phyloP scores from a whole-genome alignment of 352 stramenopile genomes.

The Pythium brachiatum region DNA sequence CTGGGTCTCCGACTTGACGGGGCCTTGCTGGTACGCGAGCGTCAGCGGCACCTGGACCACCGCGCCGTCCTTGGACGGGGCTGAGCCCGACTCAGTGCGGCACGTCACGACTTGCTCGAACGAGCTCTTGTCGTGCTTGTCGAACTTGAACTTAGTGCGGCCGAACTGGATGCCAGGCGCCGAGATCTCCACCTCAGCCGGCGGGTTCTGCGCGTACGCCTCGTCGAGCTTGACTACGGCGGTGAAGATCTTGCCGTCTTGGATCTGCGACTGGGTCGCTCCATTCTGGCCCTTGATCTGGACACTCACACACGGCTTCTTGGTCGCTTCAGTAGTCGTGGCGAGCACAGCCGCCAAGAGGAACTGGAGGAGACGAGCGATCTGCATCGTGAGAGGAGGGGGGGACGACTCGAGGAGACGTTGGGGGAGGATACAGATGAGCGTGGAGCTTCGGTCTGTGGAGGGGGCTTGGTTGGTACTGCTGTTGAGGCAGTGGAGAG shows the following conservation, averaged over 20 bases:
- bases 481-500: too few species aligned
- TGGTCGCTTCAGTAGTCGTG: neutral
- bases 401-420: too few species aligned
- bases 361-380: too few species aligned
- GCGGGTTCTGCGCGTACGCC: slow-evolving; percentile 1
- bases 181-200: slow-evolving; percentile 5
- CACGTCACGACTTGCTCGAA: slow-evolving; percentile 12
- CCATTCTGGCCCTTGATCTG: neutral
- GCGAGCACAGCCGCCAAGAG: neutral
- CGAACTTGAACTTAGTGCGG: slow-evolving; percentile 5
- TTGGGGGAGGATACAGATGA: too few species aligned
- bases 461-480: too few species aligned
- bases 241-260: slow-evolving; percentile 7
- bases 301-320: neutral
- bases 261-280: neutral
- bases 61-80: neutral
- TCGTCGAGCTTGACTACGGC: neutral
- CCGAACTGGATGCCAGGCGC: slow-evolving; percentile 1
- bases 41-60: neutral
- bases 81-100: slow-evolving; percentile 4
- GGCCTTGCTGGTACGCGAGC: slow-evolving; percentile 1
- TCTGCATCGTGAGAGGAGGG: too few species aligned
- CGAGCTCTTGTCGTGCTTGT: slow-evolving; percentile 2
- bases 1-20: neutral
- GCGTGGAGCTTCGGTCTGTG: too few species aligned